These are phyloP conservation scores for Beta vulgaris DNA, from an alignment of 148 eudicot genomes.

Conservation along the genomic window DNA sequence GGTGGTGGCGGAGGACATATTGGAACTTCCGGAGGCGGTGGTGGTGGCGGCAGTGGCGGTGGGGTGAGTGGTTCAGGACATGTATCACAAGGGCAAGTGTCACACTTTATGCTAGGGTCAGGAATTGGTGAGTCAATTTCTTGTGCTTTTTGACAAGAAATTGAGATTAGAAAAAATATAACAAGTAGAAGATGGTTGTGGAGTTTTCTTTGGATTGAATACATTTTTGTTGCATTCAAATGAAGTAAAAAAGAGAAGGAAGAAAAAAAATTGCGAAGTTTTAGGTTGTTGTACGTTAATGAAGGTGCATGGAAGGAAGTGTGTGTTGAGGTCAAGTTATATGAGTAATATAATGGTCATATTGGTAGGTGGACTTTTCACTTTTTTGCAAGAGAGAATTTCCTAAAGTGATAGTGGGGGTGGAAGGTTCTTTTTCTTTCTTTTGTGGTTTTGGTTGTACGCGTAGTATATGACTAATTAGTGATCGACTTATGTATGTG, in stretches of 20 bases:
- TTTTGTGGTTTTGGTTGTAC: slow-evolving; percentile 13
- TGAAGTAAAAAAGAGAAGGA: background rate
- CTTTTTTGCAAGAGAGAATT: slow-evolving; percentile 21
- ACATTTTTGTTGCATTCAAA: slow-evolving; percentile 22
- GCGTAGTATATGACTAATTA: slow-evolving; percentile 9
- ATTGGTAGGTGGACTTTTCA: slow-evolving; percentile 22
- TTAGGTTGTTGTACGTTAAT: slow-evolving; percentile 2
- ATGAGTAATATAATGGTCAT: slow-evolving; percentile 15
- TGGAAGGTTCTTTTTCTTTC: slow-evolving; percentile 24
- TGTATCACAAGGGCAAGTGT: slow-evolving; percentile 39
- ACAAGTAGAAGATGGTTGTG: slow-evolving; percentile 5
- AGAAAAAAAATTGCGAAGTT: background rate
- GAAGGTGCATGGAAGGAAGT: slow-evolving; percentile 9
- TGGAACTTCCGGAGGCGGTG: slow-evolving; percentile 1
- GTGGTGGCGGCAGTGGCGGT: slow-evolving; percentile 28
- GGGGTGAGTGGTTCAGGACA: slow-evolving; percentile 11
- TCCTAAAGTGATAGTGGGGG: slow-evolving; percentile 6
- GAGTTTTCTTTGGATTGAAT: background rate
- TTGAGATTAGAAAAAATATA: background rate
- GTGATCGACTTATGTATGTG: background rate
- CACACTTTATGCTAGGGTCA: slow-evolving; percentile 43
- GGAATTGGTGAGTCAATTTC: slow-evolving; percentile 22
- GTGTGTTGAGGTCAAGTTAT: slow-evolving; percentile 14
- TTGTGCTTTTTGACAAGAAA: slow-evolving; percentile 14
- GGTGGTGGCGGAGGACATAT: slow-evolving; percentile 36